Conservation (phyloP, 2,329 filamentous ascomycete genomes). For the Zalaria obscura region DNA sequence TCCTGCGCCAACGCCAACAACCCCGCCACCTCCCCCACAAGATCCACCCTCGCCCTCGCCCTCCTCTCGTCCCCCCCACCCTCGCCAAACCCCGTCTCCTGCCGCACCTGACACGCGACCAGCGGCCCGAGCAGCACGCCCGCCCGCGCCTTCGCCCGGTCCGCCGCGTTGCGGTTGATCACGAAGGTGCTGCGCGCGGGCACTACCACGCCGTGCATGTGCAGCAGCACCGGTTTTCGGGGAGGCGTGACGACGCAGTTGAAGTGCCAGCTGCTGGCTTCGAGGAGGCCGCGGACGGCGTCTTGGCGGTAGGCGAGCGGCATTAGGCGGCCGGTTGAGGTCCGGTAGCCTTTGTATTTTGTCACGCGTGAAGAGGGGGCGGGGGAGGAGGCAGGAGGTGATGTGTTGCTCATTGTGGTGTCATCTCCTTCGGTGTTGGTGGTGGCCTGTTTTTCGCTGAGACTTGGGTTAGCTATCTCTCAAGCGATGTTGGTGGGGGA, state of each 20-base stretch:
- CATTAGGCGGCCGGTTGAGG: constrained; percentile 43
- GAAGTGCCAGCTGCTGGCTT: constrained; percentile 44
- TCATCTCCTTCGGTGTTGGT: no score
- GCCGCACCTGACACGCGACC: constrained; percentile 39
- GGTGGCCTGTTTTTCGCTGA: background rate
- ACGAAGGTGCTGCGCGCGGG: constrained; percentile 42
- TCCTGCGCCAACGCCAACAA: constrained; percentile 46
- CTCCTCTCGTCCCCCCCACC: constrained; percentile 18
- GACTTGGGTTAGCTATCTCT: background rate
- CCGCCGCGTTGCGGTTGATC: constrained; percentile 38
- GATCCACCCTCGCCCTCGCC: constrained; percentile 29
- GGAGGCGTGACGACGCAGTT: constrained; percentile 35
- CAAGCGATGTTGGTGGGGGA: constrained; percentile 4
- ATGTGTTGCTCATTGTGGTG: no score
- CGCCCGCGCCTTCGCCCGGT: constrained; percentile 36
- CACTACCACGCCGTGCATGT: constrained; percentile 24
- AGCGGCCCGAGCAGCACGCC: constrained; percentile 45
- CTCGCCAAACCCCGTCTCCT: constrained; percentile 38
- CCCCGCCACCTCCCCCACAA: constrained; percentile 39
- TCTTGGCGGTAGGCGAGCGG: constrained; percentile 43
- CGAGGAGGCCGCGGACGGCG: constrained; percentile 40
- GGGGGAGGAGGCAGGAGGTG: background rate
- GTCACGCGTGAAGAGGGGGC: background rate
- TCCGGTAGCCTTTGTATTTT: constrained; percentile 43
- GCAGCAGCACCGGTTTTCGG: constrained; percentile 27